Percentiles rank a stretch among this genome's conserved stretches.
phyloP scores from a whole-genome alignment of 2,329 filamentous ascomycete species.

The Ophiognomonia clavigignenti-juglandacearum region DNA sequence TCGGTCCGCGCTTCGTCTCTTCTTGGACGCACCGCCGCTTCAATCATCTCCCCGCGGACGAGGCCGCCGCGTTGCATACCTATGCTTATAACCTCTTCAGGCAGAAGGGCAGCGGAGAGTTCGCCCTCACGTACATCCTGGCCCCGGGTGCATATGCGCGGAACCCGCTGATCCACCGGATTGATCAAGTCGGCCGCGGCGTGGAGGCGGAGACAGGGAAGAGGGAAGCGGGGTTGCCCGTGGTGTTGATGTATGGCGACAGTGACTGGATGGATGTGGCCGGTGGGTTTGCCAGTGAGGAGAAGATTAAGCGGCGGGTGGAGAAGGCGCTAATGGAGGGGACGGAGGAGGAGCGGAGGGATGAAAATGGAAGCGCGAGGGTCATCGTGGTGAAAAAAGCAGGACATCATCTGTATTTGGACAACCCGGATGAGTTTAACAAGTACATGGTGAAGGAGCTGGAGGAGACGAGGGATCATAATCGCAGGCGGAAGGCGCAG shows the following conservation, averaged over 20 bases:
- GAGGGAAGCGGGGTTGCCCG: slow-evolving; percentile 64
- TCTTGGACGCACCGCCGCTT: slow-evolving; percentile 94
- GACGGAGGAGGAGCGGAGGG: slow-evolving; percentile 61
- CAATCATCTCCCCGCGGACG: slow-evolving; percentile 74
- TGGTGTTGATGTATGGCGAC: slow-evolving; percentile 95
- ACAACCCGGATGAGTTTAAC: slow-evolving; percentile 57
- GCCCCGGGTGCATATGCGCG: slow-evolving; percentile 91
- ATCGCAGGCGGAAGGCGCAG: slow-evolving; percentile 15
- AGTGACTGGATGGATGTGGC: slow-evolving; percentile 98
- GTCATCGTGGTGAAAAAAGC: slow-evolving; percentile 69
- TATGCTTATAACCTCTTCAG: slow-evolving; percentile 95
- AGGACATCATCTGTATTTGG: slow-evolving; percentile 56
- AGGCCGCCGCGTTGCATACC: slow-evolving; percentile 81
- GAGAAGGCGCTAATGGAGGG: slow-evolving; percentile 54
- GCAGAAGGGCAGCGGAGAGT: slow-evolving; percentile 88
- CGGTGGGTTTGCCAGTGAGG: slow-evolving; percentile 74
- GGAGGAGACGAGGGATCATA: slow-evolving; percentile 38
- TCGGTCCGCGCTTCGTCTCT: slow-evolving; percentile 87
- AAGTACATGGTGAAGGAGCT: slow-evolving; percentile 47
- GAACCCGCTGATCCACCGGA: slow-evolving; percentile 78
- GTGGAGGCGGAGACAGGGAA: slow-evolving; percentile 26
- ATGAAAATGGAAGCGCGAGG: slow-evolving; percentile 76
- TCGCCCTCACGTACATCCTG: slow-evolving; percentile 85
- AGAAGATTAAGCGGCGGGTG: slow-evolving; percentile 69
- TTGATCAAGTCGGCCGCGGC: slow-evolving; percentile 82